phyloP scores from a whole-genome alignment of 345 rosid species.

The Camelina laxa region DNA sequence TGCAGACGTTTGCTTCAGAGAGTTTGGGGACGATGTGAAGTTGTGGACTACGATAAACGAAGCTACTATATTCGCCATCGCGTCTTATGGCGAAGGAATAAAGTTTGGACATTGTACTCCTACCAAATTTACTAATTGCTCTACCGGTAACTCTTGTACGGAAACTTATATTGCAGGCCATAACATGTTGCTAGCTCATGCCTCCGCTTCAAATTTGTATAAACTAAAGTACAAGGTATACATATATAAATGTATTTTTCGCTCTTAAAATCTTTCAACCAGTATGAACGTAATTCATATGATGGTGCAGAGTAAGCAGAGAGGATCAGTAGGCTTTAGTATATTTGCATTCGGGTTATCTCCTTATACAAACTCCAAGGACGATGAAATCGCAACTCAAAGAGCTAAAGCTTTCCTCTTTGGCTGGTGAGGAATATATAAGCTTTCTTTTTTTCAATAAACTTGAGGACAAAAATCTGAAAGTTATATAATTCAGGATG shows the following conservation, averaged over 20 bases:
- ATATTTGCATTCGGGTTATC: not conserved
- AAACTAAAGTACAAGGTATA: not conserved
- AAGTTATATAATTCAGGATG: not conserved
- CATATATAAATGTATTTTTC: not conserved
- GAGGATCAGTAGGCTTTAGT: not conserved
- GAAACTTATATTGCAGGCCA: not conserved
- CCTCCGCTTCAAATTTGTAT: not conserved
- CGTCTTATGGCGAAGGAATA: not conserved
- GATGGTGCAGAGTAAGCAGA: not conserved
- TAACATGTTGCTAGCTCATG: constrained; percentile 5
- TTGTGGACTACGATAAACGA: not conserved
- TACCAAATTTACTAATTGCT: not conserved
- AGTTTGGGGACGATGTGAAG: not conserved
- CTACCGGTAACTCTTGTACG: not conserved
- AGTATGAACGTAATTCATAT: not conserved
- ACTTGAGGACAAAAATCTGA: not conserved
- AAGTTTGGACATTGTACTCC: not conserved
- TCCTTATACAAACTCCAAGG: not conserved
- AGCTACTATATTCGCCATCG: not conserved
- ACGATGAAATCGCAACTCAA: not conserved
- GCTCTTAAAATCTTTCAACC: not conserved
- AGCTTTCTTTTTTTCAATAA: too few relatives aligned
- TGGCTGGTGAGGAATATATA: not conserved
- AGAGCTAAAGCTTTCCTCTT: not conserved
- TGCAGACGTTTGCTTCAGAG: not conserved